A percentile compares a stretch with the other conserved stretches of the same genome.
phyloP scores from a whole-genome alignment of 2,329 filamentous ascomycete species.

The Botrytis porri region DNA sequence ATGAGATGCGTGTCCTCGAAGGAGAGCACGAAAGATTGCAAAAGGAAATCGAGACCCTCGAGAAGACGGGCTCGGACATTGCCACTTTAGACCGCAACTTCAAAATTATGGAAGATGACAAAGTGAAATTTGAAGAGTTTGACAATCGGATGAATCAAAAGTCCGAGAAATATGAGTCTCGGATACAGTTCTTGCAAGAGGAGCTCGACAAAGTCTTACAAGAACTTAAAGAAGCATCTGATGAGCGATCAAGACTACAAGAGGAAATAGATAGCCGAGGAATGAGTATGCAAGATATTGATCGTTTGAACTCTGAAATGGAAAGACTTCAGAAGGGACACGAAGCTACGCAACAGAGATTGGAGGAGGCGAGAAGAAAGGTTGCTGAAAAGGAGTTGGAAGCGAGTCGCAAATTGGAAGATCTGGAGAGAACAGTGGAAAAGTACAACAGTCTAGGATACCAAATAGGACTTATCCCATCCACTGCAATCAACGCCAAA shows the following conservation, averaged over 20 bases:
- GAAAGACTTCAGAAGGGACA: conserved; percentile 89
- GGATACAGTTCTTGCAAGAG: conserved; percentile 78
- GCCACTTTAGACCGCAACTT: conserved; percentile 83
- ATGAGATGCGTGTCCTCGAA: conserved; percentile 82
- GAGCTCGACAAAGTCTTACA: conserved; percentile 76
- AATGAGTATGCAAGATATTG: conserved; percentile 96
- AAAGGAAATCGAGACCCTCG: conserved; percentile 84
- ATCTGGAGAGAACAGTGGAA: conserved; percentile 86
- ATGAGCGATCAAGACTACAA: conserved; percentile 76
- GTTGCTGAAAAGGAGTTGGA: conserved; percentile 86
- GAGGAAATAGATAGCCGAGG: conserved; percentile 87
- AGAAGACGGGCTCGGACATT: conserved; percentile 81
- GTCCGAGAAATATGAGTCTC: conserved; percentile 81
- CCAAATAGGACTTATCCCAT: conserved; percentile 85
- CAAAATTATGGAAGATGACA: conserved; percentile 92
- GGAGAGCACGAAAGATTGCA: conserved; percentile 77
- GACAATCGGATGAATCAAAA: conserved; percentile 80
- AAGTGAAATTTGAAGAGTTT: conserved; percentile 92
- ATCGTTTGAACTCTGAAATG: conserved; percentile 95
- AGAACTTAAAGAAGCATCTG: conserved; percentile 76
- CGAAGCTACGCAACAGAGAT: conserved; percentile 68
- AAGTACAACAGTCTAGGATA: conserved; percentile 93
- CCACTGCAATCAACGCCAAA: conserved; percentile 79
- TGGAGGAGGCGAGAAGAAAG: conserved; percentile 82
- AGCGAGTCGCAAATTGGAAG: conserved; percentile 80